Evolutionary conservation across 768 basidiomycete species (phyloP), one percentile per base, ranked within the genome.

Genomic region (Multifurca ochricompacta): DNA sequence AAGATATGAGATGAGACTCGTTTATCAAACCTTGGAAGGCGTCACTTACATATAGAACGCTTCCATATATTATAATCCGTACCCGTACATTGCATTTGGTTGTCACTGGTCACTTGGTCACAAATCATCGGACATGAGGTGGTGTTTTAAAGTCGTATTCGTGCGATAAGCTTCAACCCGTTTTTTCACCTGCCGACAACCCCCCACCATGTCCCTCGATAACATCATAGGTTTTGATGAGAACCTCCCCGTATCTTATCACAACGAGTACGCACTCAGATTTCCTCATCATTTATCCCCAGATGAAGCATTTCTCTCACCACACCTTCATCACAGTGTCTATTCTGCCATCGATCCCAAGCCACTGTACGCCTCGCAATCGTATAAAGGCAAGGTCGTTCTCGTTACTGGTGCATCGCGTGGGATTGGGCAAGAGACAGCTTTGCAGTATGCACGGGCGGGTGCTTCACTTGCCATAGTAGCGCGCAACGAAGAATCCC

Each of bases 351-450:
- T 54, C 7, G 40, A 54, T n/a, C 53, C 40, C 0, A 16, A 13
- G 32, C 39, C 36, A 14, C n/a, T 35, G 4, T 48, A 40, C 13
- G 39, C 19, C 3, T 5, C 39, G 2, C 40, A 42, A 7, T 14
- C 31, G 1, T 54, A 42, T 6, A 18, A 23, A 3, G 53, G 47
- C 18, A 48, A 54, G n/a, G 40, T 48, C 6, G 40, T 48, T 3
- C 48, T 54, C 27, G 28, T 54, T 27, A 54, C 54, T 11, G 54
- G 54, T 7, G 54, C 54, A 13, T 56, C 49, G 10, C 43, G 49
- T 18, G 54, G 49, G 16, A 40, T 56, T n/a, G 54, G 54, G 11
- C 48, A 48, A 32, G 55, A 44, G 18, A 52, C 44, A 2, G 43
- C 43, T 3, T 19, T 56, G n/a, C 36, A 35, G 3, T 56, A 39